A percentile compares a stretch with the other conserved stretches of the same genome.
These are phyloP conservation scores for Lagenaria siceraria DNA, from an alignment of 306 rosid genomes.

Conservation along the genomic window DNA sequence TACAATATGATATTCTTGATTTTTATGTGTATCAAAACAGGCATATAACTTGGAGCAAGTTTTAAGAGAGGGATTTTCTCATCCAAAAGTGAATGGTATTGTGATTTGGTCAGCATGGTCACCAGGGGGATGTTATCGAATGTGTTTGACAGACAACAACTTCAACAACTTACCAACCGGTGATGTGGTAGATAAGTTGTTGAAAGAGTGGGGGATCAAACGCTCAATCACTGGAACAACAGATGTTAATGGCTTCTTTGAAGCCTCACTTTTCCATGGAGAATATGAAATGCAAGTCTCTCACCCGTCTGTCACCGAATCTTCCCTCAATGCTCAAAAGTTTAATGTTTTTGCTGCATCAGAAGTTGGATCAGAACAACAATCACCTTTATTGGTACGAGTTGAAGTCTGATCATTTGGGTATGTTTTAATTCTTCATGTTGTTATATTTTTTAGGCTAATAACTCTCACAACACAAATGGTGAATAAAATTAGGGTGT, in stretches of 20 bases:
- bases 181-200: conserved; percentile 49
- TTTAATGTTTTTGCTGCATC: background rate
- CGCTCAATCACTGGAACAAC: conserved; percentile 7
- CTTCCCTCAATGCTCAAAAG: conserved; percentile 8
- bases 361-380: background rate
- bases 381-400: background rate
- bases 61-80: conserved; percentile 48
- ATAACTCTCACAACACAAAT: too few species aligned
- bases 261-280: conserved; percentile 31
- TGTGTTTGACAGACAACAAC: conserved; percentile 50
- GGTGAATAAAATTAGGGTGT: background rate
- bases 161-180: conserved; percentile 60
- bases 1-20: background rate
- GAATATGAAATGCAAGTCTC: conserved; percentile 21
- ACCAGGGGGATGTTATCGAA: conserved; percentile 34
- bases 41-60: conserved; percentile 35
- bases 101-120: conserved; percentile 46
- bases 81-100: conserved; percentile 50
- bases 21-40: conserved; percentile 16
- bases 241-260: conserved; percentile 21
- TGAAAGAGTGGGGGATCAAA: conserved; percentile 38
- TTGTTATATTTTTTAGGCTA: too few species aligned
- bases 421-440: too few species aligned
- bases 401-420: background rate
- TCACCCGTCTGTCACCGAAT: conserved; percentile 12